Evolutionary conservation across 768 basidiomycete species (phyloP), one percentile per base, ranked within the genome.

Genomic region (Hygrophorus pudorinus): DNA sequence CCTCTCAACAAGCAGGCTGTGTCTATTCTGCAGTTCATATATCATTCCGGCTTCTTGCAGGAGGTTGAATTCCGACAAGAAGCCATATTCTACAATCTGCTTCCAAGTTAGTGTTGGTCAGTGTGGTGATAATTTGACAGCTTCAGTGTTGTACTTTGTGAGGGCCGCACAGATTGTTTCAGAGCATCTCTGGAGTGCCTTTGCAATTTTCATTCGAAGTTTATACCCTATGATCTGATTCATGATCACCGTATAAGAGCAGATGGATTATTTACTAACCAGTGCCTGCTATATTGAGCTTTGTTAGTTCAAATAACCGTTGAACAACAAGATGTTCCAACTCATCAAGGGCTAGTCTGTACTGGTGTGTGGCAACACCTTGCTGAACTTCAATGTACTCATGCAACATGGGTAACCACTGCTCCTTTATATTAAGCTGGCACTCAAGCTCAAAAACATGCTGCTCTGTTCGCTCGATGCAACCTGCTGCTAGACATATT

Each of bases 221-320:
- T 60, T 60, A 44, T 68, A 68, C 0, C 60, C 67, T 68, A 21
- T 13, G 18, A 13, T 28, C 11, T n/a, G n/a, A n/a, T n/a, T n/a
- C n/a, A n/a, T n/a, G n/a, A n/a, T n/a, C n/a, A n/a, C n/a, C n/a
- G n/a, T n/a, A n/a, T n/a, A 40, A 28, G 24, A 24, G 24, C 7
- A 7, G 24, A n/a, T n/a, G n/a, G n/a, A n/a, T n/a, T 24, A 24
- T 28, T 18, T 10, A 40, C 53, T 11, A 39, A 59, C 61, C 54
- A 2, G 50, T 51, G 16, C 51, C 54, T 5, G 46, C 50, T 38
- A 58, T 37, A 14, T 48, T 50, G 17, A 60, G 39, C 47, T 61
- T 65, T 5, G 51, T 45, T 13, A 42, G 16, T 24, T 42, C 41
- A 42, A 42, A 42, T 9, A 42, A 11, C 6, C 41, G 11, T 17